phyloP scores from a whole-genome alignment of 768 basidiomycete species.

The Clavulina sp. region DNA sequence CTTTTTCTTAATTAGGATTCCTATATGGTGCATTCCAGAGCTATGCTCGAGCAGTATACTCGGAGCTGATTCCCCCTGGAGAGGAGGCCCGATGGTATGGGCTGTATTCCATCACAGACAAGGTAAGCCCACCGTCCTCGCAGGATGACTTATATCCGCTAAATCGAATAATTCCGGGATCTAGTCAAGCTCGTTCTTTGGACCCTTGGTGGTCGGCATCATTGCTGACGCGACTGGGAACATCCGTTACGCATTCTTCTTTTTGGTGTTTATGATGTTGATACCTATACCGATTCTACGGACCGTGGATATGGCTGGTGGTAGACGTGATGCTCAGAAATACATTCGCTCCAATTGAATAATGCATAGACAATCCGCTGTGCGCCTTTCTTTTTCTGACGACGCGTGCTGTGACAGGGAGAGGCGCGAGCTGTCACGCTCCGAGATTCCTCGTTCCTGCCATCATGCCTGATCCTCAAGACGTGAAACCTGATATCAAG shows the following conservation, averaged over 20 bases:
- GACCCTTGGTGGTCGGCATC: conserved; percentile 73
- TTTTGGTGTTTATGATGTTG: conserved; percentile 70
- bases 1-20: conserved; percentile 21
- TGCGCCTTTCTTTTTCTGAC: no score
- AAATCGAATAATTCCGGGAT: not conserved
- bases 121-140: conserved; percentile 27
- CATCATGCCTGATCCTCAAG: no score
- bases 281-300: conserved; percentile 56
- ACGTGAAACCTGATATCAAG: conserved; percentile 1
- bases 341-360: no score
- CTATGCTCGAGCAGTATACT: conserved; percentile 74
- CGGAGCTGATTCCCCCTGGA: conserved; percentile 68
- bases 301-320: conserved; percentile 50
- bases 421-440: no score
- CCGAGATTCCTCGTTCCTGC: no score
- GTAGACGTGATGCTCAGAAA: conserved; percentile 32
- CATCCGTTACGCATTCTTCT: conserved; percentile 81
- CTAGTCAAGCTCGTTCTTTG: conserved; percentile 82
- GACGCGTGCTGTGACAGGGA: no score
- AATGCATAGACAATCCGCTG: no score
- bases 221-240: conserved; percentile 82
- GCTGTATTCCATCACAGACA: conserved; percentile 81
- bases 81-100: conserved; percentile 79
- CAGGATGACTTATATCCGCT: conserved; percentile 1
- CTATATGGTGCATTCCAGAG: conserved; percentile 85